Conservation (phyloP, 805 yeast genomes). For the Torulaspora gathmanii region DNA sequence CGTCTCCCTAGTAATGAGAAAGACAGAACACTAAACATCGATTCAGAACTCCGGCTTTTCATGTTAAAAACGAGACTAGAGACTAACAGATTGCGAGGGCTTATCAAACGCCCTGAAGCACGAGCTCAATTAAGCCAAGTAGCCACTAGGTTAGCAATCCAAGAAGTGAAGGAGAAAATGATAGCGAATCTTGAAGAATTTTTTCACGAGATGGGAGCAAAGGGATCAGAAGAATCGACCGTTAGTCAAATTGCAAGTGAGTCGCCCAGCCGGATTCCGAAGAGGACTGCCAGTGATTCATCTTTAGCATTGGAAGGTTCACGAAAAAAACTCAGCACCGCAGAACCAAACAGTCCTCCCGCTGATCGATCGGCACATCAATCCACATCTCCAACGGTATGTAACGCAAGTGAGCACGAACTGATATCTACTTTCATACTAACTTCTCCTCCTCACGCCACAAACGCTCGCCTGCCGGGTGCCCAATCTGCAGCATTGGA, state of each 20-base stretch:
- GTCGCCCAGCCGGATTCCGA: neutral
- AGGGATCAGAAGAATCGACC: neutral
- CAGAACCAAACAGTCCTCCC: neutral
- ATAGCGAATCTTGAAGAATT: slow-evolving; percentile 2
- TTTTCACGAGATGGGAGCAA: slow-evolving; percentile 2
- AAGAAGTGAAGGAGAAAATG: neutral
- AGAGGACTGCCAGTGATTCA: neutral
- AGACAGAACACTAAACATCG: slow-evolving; percentile 2
- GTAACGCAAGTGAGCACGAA: neutral
- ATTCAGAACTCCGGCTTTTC: slow-evolving; percentile 12
- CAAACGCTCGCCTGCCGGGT: neutral
- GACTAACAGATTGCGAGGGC: slow-evolving; percentile 4
- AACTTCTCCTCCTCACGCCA: neutral
- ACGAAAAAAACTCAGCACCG: neutral
- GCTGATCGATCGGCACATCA: too few species aligned
- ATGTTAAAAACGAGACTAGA: slow-evolving; percentile 10
- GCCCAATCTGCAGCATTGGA: neutral
- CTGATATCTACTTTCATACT: neutral
- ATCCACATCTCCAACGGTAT: neutral
- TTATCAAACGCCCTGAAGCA: neutral
- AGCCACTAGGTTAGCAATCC: neutral
- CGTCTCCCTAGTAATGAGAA: neutral
- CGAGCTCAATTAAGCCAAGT: slow-evolving; percentile 6
- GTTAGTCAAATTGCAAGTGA: too few species aligned
- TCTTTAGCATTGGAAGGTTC: neutral